These are phyloP conservation scores for Rickenella mellea DNA, from an alignment of 768 basidiomycete genomes.

Conservation along the genomic window DNA sequence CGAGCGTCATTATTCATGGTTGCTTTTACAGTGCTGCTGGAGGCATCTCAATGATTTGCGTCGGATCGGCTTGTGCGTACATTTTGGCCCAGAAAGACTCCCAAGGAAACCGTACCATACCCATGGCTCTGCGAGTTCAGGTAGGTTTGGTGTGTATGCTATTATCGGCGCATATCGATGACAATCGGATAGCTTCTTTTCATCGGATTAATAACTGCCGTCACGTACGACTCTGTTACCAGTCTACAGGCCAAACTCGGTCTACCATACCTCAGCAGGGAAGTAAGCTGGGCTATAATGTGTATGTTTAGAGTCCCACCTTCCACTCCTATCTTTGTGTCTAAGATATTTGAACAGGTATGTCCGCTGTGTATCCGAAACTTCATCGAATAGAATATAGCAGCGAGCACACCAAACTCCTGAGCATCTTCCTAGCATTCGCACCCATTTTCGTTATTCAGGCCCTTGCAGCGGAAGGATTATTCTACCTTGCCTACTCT, in stretches of 20 bases:
- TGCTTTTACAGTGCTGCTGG: slow-evolving; percentile 33
- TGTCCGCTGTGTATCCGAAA: slow-evolving; percentile 33
- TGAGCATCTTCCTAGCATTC: slow-evolving; percentile 61
- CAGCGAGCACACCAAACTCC: slow-evolving; percentile 38
- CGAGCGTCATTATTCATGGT: not conserved
- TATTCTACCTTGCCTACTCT: slow-evolving; percentile 67
- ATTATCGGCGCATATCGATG: too few relatives aligned
- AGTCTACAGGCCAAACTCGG: slow-evolving; percentile 60
- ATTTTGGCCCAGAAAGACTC: not conserved
- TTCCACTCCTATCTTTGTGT: not conserved
- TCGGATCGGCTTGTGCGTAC: slow-evolving; percentile 17
- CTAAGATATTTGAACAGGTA: too few relatives aligned
- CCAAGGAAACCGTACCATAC: too few relatives aligned
- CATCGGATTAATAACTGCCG: slow-evolving; percentile 34
- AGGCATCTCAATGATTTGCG: slow-evolving; percentile 32
- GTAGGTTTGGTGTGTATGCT: too few relatives aligned
- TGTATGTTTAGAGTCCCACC: slow-evolving; percentile 30
- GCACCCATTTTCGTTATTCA: slow-evolving; percentile 68
- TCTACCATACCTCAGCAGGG: slow-evolving; percentile 50
- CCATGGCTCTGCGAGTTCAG: slow-evolving; percentile 24
- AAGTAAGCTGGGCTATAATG: slow-evolving; percentile 55
- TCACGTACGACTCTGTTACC: slow-evolving; percentile 48
- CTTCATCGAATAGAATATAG: too few relatives aligned
- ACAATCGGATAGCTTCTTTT: slow-evolving; percentile 38
- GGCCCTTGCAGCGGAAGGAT: slow-evolving; percentile 72